Evolutionary conservation across 2,329 filamentous ascomycete species (phyloP).

Genomic region (Colletotrichum sidae): DNA sequence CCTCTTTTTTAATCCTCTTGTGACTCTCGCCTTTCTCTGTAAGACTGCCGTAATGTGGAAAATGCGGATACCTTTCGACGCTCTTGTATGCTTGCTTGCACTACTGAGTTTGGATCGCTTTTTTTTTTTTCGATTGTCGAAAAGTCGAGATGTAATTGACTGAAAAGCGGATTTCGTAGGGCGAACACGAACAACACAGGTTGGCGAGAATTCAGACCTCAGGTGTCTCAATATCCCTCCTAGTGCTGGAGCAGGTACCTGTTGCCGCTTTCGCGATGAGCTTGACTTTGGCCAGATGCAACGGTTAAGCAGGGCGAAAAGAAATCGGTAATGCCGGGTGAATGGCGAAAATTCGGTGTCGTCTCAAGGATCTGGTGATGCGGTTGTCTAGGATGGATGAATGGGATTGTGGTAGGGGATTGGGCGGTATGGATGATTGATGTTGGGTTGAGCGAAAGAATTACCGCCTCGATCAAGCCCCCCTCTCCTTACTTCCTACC

Average conservation of each 20-base stretch:
- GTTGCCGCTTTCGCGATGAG: neutral
- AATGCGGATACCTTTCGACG: conserved; percentile 28
- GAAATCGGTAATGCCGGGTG: conserved; percentile 20
- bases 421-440: conserved; percentile 18
- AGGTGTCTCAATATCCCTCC: no score
- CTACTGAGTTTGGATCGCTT: no score
- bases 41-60: conserved; percentile 25
- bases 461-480: neutral
- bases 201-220: neutral
- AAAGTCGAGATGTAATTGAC: neutral
- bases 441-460: conserved; percentile 11
- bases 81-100: conserved; percentile 6
- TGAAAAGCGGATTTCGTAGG: conserved; percentile 5
- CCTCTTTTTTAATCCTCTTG: conserved; percentile 31
- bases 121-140: neutral
- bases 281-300: neutral
- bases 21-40: conserved; percentile 11
- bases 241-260: no score
- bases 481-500: conserved; percentile 8
- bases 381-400: conserved; percentile 17
- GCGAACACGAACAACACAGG: neutral
- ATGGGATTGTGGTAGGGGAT: conserved; percentile 30
- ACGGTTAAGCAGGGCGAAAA: neutral
- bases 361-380: conserved; percentile 4
- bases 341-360: conserved; percentile 30